These are phyloP conservation scores for Ceratobasidium sp. DNA, from an alignment of 1,284 basidiomycete genomes.

Conservation along the genomic window DNA sequence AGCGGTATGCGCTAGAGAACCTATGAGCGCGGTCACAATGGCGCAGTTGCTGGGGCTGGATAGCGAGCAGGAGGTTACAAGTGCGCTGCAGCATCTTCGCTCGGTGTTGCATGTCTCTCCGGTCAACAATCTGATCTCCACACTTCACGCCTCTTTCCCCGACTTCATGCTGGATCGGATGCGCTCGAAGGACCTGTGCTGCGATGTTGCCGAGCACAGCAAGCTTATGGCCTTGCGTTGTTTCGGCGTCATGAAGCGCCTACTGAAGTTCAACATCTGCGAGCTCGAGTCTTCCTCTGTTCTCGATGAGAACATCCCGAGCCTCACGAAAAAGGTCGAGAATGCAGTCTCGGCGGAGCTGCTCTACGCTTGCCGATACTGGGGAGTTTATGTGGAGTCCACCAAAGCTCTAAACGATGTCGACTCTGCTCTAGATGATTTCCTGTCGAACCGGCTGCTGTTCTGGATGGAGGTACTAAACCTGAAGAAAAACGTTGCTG, in stretches of 20 bases:
- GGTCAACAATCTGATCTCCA: not conserved
- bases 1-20: not conserved
- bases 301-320: not conserved
- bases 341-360: not conserved
- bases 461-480: not conserved
- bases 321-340: not conserved
- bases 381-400: not conserved
- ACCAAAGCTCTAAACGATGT: not conserved
- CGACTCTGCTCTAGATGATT: not conserved
- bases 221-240: not conserved
- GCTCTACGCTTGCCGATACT: not conserved
- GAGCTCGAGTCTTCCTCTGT: not conserved
- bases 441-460: not conserved
- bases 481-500: no score
- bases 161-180: not conserved
- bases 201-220: not conserved
- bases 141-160: not conserved
- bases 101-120: not conserved
- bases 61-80: no score
- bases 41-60: not conserved
- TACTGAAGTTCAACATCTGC: not conserved
- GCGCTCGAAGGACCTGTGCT: not conserved
- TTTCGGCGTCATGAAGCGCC: not conserved
- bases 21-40: not conserved
- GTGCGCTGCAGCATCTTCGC: not conserved